phyloP scores from a whole-genome alignment of 176 grass and related monocot genomes.

The Luzula sylvatica region DNA sequence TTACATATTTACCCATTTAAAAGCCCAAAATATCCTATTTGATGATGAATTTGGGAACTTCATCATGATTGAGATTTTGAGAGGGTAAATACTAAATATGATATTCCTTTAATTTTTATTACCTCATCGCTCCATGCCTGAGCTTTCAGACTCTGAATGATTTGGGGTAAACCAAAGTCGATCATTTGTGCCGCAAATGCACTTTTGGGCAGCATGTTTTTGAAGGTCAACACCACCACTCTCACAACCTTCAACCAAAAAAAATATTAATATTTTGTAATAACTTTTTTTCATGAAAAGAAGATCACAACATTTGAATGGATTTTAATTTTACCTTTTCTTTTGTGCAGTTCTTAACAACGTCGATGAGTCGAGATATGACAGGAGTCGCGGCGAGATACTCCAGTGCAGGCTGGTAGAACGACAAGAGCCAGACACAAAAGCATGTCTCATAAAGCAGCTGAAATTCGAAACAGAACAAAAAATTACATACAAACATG shows the following conservation, averaged over 20 bases:
- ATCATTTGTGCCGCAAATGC: conserved; percentile 97
- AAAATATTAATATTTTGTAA: background rate
- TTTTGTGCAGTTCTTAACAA: conserved; percentile 92
- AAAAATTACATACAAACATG: too few relatives aligned
- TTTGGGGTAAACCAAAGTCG: conserved; percentile 81
- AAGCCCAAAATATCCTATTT: too few relatives aligned
- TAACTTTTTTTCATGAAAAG: too few relatives aligned
- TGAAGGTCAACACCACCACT: conserved; percentile 70
- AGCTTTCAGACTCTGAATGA: conserved; percentile 88
- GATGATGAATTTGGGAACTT: too few relatives aligned
- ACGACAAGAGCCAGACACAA: conserved; percentile 95
- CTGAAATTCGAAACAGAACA: conserved; percentile 33
- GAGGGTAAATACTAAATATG: too few relatives aligned
- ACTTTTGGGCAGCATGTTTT: conserved; percentile 69
- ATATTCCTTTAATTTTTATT: too few relatives aligned
- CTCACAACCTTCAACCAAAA: conserved; percentile 61
- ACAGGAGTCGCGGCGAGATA: conserved; percentile 85
- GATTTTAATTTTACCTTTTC: conserved; percentile 64
- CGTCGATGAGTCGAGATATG: conserved; percentile 79
- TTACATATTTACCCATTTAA: too few relatives aligned
- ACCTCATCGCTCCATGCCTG: conserved; percentile 99
- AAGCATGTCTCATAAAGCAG: conserved; percentile 96
- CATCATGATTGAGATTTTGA: too few relatives aligned
- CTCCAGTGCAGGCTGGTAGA: conserved; percentile 71
- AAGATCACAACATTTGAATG: too few relatives aligned